Conservation (phyloP, 2,329 filamentous ascomycete genomes). For the Metarhizium humberi region DNA sequence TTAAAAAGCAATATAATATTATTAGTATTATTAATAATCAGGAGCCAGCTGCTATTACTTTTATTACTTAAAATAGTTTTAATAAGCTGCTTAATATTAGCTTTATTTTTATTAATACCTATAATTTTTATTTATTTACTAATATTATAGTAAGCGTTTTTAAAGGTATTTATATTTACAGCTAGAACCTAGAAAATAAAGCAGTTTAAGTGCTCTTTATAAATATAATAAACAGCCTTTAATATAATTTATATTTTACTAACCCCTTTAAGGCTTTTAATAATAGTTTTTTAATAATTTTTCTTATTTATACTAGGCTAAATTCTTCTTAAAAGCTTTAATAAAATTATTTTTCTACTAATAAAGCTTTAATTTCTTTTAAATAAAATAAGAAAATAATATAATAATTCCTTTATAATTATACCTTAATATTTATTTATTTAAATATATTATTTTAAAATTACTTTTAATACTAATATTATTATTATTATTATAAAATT, state of each 20-base stretch:
- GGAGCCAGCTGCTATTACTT: slow-evolving; percentile 24
- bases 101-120: slow-evolving; percentile 21
- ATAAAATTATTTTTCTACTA: slow-evolving; percentile 11
- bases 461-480: no score
- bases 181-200: slow-evolving; percentile 33
- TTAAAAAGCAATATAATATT: slow-evolving; percentile 22
- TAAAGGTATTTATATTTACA: slow-evolving; percentile 16
- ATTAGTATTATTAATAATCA: slow-evolving; percentile 36
- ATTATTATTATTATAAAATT: no score
- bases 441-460: no score
- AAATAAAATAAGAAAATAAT: slow-evolving; percentile 5
- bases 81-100: slow-evolving; percentile 26
- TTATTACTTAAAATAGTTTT: slow-evolving; percentile 20
- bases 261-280: slow-evolving; percentile 23
- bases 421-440: no score
- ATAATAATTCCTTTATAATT: no score
- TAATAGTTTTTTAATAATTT: slow-evolving; percentile 15
- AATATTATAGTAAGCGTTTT: slow-evolving; percentile 25
- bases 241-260: slow-evolving; percentile 21
- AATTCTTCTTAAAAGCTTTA: slow-evolving; percentile 9
- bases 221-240: slow-evolving; percentile 19
- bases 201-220: slow-evolving; percentile 15
- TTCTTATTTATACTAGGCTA: slow-evolving; percentile 4
- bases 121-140: slow-evolving; percentile 17
- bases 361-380: slow-evolving; percentile 14